These are phyloP conservation scores for Saccharomycodes ludwigii DNA, from an alignment of 805 yeast species.

Conservation along the genomic window DNA sequence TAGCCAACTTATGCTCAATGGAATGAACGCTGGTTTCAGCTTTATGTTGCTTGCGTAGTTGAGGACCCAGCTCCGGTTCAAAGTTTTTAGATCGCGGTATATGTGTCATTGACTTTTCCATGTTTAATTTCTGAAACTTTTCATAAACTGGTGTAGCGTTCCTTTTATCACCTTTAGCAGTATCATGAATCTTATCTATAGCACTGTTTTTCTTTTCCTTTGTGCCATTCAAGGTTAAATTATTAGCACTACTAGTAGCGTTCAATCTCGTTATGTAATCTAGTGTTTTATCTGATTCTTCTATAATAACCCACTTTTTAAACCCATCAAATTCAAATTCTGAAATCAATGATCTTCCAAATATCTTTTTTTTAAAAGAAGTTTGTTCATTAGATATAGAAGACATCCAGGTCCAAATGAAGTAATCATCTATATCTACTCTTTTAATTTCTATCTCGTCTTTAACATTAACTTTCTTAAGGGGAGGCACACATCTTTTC, in stretches of 20 bases:
- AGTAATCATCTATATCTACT: slow-evolving; percentile 73
- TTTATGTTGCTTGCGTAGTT: background rate
- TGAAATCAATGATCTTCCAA: slow-evolving; percentile 72
- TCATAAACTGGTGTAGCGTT: slow-evolving; percentile 16
- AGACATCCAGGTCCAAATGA: slow-evolving; percentile 85
- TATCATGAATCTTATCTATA: background rate
- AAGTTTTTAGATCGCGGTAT: too few species aligned
- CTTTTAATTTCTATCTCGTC: slow-evolving; percentile 33
- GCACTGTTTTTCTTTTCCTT: slow-evolving; percentile 7
- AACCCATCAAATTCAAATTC: slow-evolving; percentile 71
- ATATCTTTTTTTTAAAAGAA: slow-evolving; percentile 45
- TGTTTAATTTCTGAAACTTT: slow-evolving; percentile 12
- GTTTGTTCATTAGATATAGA: slow-evolving; percentile 67
- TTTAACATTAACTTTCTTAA: slow-evolving; percentile 11
- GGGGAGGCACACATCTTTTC: slow-evolving; percentile 15
- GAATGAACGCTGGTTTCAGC: slow-evolving; percentile 12
- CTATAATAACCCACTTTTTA: slow-evolving; percentile 66
- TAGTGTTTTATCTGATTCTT: slow-evolving; percentile 42
- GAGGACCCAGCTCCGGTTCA: too few species aligned
- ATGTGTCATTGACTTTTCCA: too few species aligned
- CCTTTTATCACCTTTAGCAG: slow-evolving; percentile 5
- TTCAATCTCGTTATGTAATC: slow-evolving; percentile 13
- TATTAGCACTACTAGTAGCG: slow-evolving; percentile 9
- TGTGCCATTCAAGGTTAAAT: slow-evolving; percentile 10
- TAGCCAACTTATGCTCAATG: slow-evolving; percentile 17